Conservation (phyloP, 352 stramenopile genomes). For the Pythium inflatum region DNA sequence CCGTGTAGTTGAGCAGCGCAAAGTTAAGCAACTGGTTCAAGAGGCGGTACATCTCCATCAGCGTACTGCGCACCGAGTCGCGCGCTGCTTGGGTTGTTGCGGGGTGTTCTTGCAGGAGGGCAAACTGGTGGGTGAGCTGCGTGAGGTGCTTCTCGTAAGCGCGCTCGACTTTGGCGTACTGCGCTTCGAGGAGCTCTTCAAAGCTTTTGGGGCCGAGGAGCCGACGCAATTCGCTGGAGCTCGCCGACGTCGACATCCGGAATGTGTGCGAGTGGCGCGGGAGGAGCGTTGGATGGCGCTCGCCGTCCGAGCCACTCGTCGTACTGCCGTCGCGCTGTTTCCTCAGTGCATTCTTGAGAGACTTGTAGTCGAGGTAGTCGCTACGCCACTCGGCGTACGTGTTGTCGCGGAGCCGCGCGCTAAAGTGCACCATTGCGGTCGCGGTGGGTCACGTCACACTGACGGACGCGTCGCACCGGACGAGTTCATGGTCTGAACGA, state of each 20-base stretch:
- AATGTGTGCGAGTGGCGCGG: background rate
- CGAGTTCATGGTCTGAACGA: no score
- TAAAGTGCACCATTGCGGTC: constrained; percentile 88
- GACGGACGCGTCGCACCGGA: no score
- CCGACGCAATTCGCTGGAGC: no score
- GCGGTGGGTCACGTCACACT: no score
- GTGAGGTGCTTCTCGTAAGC: constrained; percentile 90
- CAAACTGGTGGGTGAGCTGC: constrained; percentile 85
- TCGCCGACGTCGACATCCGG: background rate
- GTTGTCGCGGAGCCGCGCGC: constrained; percentile 80
- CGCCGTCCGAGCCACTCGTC: constrained; percentile 1
- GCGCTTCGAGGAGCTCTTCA: constrained; percentile 75
- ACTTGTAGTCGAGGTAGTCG: constrained; percentile 91
- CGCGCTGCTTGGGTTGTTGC: constrained; percentile 60
- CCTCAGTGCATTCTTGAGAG: constrained; percentile 85
- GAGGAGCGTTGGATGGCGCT: constrained; percentile 4
- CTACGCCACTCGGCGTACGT: constrained; percentile 85
- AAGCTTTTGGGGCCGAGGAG: constrained; percentile 61
- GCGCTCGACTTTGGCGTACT: constrained; percentile 89
- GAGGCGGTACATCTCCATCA: constrained; percentile 94
- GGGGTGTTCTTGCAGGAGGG: constrained; percentile 72
- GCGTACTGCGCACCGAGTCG: constrained; percentile 93
- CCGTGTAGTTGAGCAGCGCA: constrained; percentile 98
- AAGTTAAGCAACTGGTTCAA: constrained; percentile 96
- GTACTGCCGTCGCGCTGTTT: constrained; percentile 44